phyloP scores from a whole-genome alignment of 2,329 filamentous ascomycete species.

The Lasiodiplodia sp. region DNA sequence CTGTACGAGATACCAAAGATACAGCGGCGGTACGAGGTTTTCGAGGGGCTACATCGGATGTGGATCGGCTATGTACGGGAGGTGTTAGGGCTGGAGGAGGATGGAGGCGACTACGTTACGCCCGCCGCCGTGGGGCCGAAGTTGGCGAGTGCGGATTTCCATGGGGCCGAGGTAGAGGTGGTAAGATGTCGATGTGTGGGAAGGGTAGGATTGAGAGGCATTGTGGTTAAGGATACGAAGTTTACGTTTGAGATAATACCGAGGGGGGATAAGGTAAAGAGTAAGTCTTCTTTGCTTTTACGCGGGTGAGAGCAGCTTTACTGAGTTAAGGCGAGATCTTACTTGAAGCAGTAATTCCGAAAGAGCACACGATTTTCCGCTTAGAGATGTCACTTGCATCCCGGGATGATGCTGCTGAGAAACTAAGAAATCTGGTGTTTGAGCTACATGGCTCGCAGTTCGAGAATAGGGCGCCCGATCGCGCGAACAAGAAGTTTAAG shows the following conservation, averaged over 20 bases:
- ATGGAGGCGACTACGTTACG: slow-evolving; percentile 55
- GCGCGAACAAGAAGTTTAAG: slow-evolving; percentile 92
- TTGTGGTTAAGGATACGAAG: slow-evolving; percentile 87
- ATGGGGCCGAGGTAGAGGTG: slow-evolving; percentile 84
- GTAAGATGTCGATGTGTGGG: slow-evolving; percentile 81
- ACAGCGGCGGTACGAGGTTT: slow-evolving; percentile 76
- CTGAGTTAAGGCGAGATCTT: no score
- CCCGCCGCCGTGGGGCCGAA: slow-evolving; percentile 71
- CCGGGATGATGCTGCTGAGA: slow-evolving; percentile 41
- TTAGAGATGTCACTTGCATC: slow-evolving; percentile 68
- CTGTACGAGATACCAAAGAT: slow-evolving; percentile 77
- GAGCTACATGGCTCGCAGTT: slow-evolving; percentile 91
- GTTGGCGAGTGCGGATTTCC: slow-evolving; percentile 85
- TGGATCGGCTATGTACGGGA: slow-evolving; percentile 89
- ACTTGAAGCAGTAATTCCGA: slow-evolving; percentile 67
- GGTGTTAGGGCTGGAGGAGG: slow-evolving; percentile 68
- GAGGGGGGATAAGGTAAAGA: slow-evolving; percentile 71
- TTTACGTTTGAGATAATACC: slow-evolving; percentile 88
- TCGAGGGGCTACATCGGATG: slow-evolving; percentile 76
- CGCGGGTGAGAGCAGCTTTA: no score
- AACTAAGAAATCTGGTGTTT: slow-evolving; percentile 65
- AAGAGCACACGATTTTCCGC: slow-evolving; percentile 86
- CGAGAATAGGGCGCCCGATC: slow-evolving; percentile 79
- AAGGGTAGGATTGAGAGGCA: slow-evolving; percentile 82
- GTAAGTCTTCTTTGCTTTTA: no score